Base-by-base conservation (phyloP, 2,329 filamentous ascomycete species). In the Sclerotinia glacialis region DNA sequence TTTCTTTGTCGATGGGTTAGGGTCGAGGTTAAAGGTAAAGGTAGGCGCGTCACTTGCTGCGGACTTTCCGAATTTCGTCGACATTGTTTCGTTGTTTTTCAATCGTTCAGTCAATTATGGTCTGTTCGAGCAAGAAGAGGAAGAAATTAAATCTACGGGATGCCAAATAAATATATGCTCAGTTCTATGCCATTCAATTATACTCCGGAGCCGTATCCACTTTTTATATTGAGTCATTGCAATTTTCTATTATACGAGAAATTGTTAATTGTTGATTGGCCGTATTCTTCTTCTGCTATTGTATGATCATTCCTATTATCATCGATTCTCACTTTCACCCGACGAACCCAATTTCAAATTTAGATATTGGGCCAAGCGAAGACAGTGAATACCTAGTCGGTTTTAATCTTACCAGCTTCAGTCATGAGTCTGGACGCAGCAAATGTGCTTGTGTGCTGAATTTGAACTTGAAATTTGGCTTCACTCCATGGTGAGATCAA, bases 61-160 rank as follows among this genome's bases (percentile, higher is more conserved):
- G 18, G 56, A 34, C 8, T 49, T 49, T 61, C 44, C 58, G n/a
- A 61, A 49, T 26, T 61, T 26, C 44, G 26, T 61, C 46, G 58
- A 37, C 46, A 49, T 61, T 37, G 14, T 49, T 49, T 37, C 1
- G 31, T 61, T 50, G 7, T 21, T 61, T 50, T 3, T 40, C 23
- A 49, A 55, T 40, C 21, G 52, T 23, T 7, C 1, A 40, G 31
- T 55, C 5, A 40, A 55, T 54, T 54, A 3, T 37, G 1, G 31
- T 26, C 9, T 61, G n/a, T 49, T 61, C n/a, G 28, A 40, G 14
- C 9, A 6, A 21, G n/a, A 11, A 6, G 3, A 37, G 0, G 14
- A 9, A 47, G 6, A 5, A 8, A 5, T 34, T 2, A 11, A 12
- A 3, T 60, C 26, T 58, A 49, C 21, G 7, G 18, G 0, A 49